Base-by-base conservation (phyloP, 495 filamentous ascomycete genomes). In the Daldinia vernicosa region DNA sequence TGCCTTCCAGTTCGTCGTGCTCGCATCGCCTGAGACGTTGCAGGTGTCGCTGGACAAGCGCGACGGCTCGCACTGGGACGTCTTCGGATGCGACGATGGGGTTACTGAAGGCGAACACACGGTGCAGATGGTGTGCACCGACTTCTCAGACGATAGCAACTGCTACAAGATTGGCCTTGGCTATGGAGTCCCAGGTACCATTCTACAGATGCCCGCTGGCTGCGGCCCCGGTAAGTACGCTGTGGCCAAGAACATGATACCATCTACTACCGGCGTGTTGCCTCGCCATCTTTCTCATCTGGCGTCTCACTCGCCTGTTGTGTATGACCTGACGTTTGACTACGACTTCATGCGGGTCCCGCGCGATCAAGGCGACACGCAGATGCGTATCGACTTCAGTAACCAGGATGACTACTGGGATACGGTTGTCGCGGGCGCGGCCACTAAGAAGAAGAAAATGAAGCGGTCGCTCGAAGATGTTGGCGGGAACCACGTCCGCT, bases 381-480 rank as follows among this genome's bases (percentile, higher is more conserved):
- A 76, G 61, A 58, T 82, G 63, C 72, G 79, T 0, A 66, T 83
- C 28, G 80, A 82, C 63, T 81, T 63, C 54, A 79, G 76, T 33
- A 81, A 82, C 60, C 32, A 79, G 40, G 60, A 56, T 0, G 72
- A 55, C 8, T 81, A 83, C 67, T 83, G 80, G 80, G 70, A 80
- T 40, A 28, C 43, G 4, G 63, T 82, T 14, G 76, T 81, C 6
- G 40, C 61, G n/a, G 15, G 3, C 40, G 40, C 40, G n/a, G 15
- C 5, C 15, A 17, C 12, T 17, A 3, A 17, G 4, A 47, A 47
- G 40, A 17, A 22, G 3, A 22, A 19, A 6, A 4, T 17, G n/a
- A 17, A 47, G 3, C 15, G 15, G 2, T 17, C 12, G 4, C 2
- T 47, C 4, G 40, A 17, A 5, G 40, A 47, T 3, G 15, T 19